Percentiles rank a stretch among this genome's conserved stretches.
phyloP scores from a whole-genome alignment of 257 asterid genomes.

The Datura wrightii region DNA sequence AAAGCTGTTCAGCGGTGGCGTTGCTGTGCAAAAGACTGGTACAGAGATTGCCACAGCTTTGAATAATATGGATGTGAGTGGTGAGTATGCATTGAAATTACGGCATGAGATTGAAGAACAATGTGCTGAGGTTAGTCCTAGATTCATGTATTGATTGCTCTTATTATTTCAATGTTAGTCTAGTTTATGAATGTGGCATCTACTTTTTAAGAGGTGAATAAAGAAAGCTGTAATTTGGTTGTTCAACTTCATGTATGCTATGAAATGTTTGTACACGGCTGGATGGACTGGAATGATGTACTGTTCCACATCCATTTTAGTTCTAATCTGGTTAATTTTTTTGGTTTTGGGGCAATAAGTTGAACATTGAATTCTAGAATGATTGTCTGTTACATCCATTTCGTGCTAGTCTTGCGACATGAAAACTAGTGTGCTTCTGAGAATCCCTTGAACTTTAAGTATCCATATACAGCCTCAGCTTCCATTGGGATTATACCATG shows the following conservation, averaged over 20 bases:
- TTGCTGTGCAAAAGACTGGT: constrained; percentile 87
- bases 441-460: neutral
- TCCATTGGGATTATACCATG: constrained; percentile 13
- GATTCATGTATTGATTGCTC: neutral
- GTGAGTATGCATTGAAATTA: constrained; percentile 86
- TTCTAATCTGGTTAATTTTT: neutral
- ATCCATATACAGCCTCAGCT: neutral
- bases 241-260: neutral
- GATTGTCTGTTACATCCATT: neutral
- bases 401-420: neutral
- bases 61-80: constrained; percentile 92
- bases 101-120: constrained; percentile 95
- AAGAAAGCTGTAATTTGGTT: neutral
- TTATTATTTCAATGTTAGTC: neutral
- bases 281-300: neutral
- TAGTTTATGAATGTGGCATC: constrained; percentile 22
- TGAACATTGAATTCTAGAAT: neutral
- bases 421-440: neutral
- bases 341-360: constrained; percentile 7
- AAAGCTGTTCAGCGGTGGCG: constrained; percentile 86
- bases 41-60: constrained; percentile 85
- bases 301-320: neutral
- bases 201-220: neutral
- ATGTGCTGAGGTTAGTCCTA: constrained; percentile 69
- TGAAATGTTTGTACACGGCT: neutral